These are phyloP conservation scores for Ascochyta viciae-villosae DNA, from an alignment of 2,329 filamentous ascomycete genomes.

Conservation along the genomic window DNA sequence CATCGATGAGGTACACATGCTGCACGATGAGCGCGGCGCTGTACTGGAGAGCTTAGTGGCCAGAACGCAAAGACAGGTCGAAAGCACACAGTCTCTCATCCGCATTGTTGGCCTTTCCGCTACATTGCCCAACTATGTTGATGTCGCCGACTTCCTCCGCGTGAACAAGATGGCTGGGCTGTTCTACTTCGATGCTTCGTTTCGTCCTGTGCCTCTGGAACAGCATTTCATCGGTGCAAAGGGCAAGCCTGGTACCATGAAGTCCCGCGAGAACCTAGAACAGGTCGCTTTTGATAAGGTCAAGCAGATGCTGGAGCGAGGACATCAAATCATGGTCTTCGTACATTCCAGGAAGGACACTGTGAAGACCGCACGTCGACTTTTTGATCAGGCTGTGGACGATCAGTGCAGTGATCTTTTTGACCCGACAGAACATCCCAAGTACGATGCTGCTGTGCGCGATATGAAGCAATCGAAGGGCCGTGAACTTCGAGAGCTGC, in stretches of 20 bases:
- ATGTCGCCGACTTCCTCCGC: conserved; percentile 95
- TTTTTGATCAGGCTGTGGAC: conserved; percentile 86
- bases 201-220: conserved; percentile 92
- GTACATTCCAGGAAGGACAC: conserved; percentile 97
- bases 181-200: conserved; percentile 97
- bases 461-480: conserved; percentile 88
- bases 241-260: conserved; percentile 82
- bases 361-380: conserved; percentile 81
- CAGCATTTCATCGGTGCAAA: conserved; percentile 98
- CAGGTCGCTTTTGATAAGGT: conserved; percentile 91
- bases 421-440: conserved; percentile 78
- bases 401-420: conserved; percentile 81
- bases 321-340: conserved; percentile 99
- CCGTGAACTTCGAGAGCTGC: conserved; percentile 84
- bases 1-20: conserved; percentile 99
- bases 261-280: conserved; percentile 88
- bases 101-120: conserved; percentile 95
- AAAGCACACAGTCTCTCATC: conserved; percentile 96
- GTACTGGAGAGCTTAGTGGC: conserved; percentile 96
- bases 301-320: conserved; percentile 84
- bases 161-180: conserved; percentile 92
- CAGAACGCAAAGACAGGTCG: conserved; percentile 92
- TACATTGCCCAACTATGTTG: conserved; percentile 93
- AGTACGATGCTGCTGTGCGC: conserved; percentile 78
- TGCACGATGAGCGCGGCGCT: conserved; percentile 95